A percentile compares a stretch with the other conserved stretches of the same genome.
Evolutionary conservation across 108 stramenopile genomes (phyloP).

Genomic region (Nitzschia sp.): DNA sequence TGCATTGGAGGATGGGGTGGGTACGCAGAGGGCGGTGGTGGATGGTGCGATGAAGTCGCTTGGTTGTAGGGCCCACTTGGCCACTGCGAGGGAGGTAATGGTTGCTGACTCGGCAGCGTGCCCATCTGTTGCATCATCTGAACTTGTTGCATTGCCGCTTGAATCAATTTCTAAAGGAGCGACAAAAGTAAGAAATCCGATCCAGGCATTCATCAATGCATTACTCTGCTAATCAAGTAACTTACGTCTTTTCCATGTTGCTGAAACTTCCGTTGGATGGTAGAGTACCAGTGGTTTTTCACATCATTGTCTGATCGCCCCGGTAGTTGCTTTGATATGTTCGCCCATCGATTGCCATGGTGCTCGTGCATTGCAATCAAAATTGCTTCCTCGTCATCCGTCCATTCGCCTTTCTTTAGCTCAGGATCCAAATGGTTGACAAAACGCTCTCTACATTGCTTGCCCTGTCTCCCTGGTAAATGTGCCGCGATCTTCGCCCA

Average conservation of each 20-base stretch:
- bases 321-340: constrained; percentile 91
- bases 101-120: constrained; percentile 46
- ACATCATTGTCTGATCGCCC: constrained; percentile 97
- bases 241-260: constrained; percentile 79
- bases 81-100: constrained; percentile 32
- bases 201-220: background rate
- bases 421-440: constrained; percentile 94
- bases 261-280: constrained; percentile 81
- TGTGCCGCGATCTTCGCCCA: constrained; percentile 93
- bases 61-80: constrained; percentile 50
- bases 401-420: constrained; percentile 94
- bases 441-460: constrained; percentile 98
- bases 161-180: constrained; percentile 60
- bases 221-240: background rate
- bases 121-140: constrained; percentile 66
- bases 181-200: background rate
- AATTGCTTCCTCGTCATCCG: constrained; percentile 92
- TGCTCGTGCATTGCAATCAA: constrained; percentile 84
- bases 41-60: constrained; percentile 28
- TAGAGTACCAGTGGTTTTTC: constrained; percentile 96
- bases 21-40: constrained; percentile 30
- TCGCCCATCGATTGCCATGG: constrained; percentile 87
- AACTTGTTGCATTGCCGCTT: constrained; percentile 74
- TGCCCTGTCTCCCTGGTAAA: constrained; percentile 96
- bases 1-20: constrained; percentile 22